phyloP scores from a whole-genome alignment of 257 asterid species.

The Petrea volubilis region DNA sequence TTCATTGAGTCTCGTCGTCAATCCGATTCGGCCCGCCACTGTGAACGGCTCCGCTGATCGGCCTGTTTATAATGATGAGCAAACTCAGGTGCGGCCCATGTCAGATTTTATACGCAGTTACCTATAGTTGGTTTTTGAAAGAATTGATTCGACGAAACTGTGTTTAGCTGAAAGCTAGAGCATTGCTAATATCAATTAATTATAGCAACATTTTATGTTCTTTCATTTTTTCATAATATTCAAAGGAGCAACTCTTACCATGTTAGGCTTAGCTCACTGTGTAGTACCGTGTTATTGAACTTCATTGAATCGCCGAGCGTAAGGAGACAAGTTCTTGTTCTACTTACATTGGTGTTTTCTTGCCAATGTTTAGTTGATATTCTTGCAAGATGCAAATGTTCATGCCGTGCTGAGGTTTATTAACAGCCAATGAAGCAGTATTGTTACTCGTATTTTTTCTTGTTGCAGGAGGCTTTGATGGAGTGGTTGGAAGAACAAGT shows the following conservation, averaged over 20 bases:
- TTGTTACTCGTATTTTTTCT: conserved; percentile 14
- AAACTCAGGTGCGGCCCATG: conserved; percentile 63
- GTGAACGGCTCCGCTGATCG: conserved; percentile 26
- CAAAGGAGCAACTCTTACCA: background rate
- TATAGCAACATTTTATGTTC: background rate
- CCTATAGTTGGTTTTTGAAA: background rate
- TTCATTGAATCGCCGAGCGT: background rate
- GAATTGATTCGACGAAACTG: background rate
- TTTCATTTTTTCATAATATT: background rate
- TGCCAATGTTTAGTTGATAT: background rate
- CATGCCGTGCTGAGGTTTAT: background rate
- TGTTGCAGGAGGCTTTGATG: conserved; percentile 78
- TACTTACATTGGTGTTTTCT: background rate
- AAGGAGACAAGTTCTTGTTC: background rate
- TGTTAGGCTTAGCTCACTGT: background rate
- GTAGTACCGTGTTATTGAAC: background rate
- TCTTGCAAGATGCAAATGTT: conserved; percentile 4
- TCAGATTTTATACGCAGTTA: background rate
- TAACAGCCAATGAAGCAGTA: background rate
- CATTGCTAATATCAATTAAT: background rate
- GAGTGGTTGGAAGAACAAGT: conserved; percentile 86
- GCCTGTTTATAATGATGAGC: conserved; percentile 69
- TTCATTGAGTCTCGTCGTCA: conserved; percentile 83
- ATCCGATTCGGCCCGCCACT: conserved; percentile 60
- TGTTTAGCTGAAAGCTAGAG: background rate